These are phyloP conservation scores for Fusarium tuaranense DNA, from an alignment of 2,329 filamentous ascomycete species.

Conservation along the genomic window DNA sequence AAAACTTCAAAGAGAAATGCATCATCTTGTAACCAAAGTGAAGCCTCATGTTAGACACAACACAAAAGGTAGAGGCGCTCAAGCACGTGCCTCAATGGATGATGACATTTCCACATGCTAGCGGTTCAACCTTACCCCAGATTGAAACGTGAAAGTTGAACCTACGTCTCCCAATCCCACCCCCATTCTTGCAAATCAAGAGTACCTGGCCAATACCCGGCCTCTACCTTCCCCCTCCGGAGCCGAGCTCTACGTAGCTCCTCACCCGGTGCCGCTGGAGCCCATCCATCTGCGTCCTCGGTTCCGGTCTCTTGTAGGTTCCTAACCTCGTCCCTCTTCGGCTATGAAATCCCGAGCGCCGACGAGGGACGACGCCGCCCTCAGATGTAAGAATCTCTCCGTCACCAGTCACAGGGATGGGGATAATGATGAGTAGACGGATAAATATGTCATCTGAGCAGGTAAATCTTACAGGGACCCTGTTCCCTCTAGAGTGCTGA, in stretches of 20 bases:
- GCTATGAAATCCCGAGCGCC: conserved; percentile 41
- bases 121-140: conserved; percentile 26
- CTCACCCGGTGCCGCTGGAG: conserved; percentile 12
- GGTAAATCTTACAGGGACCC: background rate
- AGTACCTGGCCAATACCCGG: conserved; percentile 3
- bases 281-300: conserved; percentile 31
- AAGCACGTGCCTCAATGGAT: background rate
- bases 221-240: conserved; percentile 1
- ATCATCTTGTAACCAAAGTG: background rate
- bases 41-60: background rate
- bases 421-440: background rate
- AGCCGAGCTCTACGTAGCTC: conserved; percentile 33
- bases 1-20: background rate
- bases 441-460: background rate
- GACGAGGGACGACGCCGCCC: conserved; percentile 11
- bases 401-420: background rate
- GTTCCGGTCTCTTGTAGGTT: conserved; percentile 14
- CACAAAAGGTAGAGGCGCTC: background rate
- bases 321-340: conserved; percentile 25
- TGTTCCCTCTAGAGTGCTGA: background rate
- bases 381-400: background rate
- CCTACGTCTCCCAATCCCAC: background rate
- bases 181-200: background rate
- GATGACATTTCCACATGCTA: conserved; percentile 36
- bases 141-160: conserved; percentile 5